Conservation (phyloP, 305 asterid genomes). For the Fraxinus latifolia region DNA sequence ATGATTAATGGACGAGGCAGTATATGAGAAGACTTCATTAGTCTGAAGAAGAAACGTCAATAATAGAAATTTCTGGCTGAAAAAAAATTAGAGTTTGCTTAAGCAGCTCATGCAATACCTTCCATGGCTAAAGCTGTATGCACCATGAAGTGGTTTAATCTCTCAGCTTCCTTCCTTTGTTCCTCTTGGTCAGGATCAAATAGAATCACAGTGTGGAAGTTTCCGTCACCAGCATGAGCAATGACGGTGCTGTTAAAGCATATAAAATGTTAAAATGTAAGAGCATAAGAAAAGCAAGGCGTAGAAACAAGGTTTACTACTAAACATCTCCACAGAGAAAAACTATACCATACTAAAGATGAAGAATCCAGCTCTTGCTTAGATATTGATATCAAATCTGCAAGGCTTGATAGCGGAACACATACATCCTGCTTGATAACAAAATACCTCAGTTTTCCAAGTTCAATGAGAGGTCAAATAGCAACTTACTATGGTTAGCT, state of each 20-base stretch:
- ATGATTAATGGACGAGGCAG: not conserved
- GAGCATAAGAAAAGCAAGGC: not conserved
- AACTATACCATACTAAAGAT: slow-evolving; percentile 64
- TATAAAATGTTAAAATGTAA: slow-evolving; percentile 7
- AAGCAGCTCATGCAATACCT: slow-evolving; percentile 40
- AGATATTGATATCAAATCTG: slow-evolving; percentile 75
- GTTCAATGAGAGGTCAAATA: slow-evolving; percentile 1
- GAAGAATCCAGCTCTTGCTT: slow-evolving; percentile 80
- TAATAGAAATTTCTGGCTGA: not conserved
- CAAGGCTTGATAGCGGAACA: slow-evolving; percentile 86
- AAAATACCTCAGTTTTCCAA: not conserved
- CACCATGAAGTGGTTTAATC: slow-evolving; percentile 86
- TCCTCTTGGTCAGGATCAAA: slow-evolving; percentile 69
- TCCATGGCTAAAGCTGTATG: slow-evolving; percentile 85
- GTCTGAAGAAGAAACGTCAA: not conserved
- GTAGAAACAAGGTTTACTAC: not conserved
- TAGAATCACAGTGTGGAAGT: slow-evolving; percentile 78
- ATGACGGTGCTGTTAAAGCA: slow-evolving; percentile 65
- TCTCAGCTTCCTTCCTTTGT: slow-evolving; percentile 85
- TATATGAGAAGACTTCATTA: not conserved
- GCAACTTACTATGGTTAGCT: not conserved
- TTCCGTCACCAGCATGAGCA: slow-evolving; percentile 99
- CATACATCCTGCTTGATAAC: slow-evolving; percentile 70
- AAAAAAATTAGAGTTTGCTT: slow-evolving; percentile 12
- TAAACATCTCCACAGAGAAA: slow-evolving; percentile 7